Evolutionary conservation across 176 grass and related monocot genomes (phyloP).

Genomic region (Oryza nivara): DNA sequence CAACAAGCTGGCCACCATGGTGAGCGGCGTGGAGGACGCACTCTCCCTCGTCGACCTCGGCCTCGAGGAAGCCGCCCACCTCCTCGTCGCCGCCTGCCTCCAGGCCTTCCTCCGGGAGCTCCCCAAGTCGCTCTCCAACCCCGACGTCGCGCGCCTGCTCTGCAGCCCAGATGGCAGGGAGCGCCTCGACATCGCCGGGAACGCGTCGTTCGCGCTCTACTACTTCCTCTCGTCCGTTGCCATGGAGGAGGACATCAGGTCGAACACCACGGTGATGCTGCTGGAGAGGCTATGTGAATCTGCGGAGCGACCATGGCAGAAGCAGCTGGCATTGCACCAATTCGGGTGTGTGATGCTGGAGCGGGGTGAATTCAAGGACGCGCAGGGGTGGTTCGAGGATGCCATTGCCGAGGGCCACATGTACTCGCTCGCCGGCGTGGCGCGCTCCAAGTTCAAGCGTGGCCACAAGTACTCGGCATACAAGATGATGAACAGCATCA

Average conservation of each 20-base stretch:
- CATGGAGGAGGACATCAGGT: slow-evolving; percentile 88
- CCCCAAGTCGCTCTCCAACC: slow-evolving; percentile 67
- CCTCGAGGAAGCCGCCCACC: slow-evolving; percentile 73
- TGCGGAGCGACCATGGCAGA: slow-evolving; percentile 70
- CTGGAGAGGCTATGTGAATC: slow-evolving; percentile 75
- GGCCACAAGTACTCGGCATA: slow-evolving; percentile 95
- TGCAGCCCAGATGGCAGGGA: slow-evolving; percentile 83
- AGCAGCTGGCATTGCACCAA: slow-evolving; percentile 76
- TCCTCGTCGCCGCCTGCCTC: slow-evolving; percentile 82
- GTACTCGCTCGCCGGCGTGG: slow-evolving; percentile 82
- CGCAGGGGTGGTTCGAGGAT: slow-evolving; percentile 80
- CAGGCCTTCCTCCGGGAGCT: slow-evolving; percentile 98
- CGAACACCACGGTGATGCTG: slow-evolving; percentile 85
- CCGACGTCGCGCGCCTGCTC: slow-evolving; percentile 65
- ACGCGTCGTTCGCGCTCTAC: slow-evolving; percentile 84
- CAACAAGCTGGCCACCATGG: slow-evolving; percentile 67
- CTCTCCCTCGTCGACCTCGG: slow-evolving; percentile 73
- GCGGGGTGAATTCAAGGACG: slow-evolving; percentile 88
- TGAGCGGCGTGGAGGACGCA: slow-evolving; percentile 62
- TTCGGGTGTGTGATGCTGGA: slow-evolving; percentile 91
- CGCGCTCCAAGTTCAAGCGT: slow-evolving; percentile 81
- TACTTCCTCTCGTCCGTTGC: slow-evolving; percentile 84
- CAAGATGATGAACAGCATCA: slow-evolving; percentile 75
- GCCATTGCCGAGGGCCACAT: slow-evolving; percentile 79
- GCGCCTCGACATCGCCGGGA: slow-evolving; percentile 59